Conservation (phyloP, 2,329 filamentous ascomycete genomes). For the Neodidymelliopsis sp. region DNA sequence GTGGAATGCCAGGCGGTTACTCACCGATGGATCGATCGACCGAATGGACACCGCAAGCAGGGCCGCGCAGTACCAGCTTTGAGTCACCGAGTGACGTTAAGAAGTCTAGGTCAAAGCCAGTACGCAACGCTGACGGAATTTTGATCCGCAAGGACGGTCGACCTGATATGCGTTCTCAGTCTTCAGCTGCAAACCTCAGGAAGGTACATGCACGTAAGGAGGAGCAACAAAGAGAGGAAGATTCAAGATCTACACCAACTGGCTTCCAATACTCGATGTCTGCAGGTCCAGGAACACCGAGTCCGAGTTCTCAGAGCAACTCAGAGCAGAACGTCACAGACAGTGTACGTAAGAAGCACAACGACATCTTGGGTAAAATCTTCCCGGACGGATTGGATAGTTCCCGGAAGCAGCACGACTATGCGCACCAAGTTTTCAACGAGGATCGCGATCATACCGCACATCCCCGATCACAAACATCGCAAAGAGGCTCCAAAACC, state of each 20-base stretch:
- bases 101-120: slow-evolving; percentile 59
- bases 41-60: slow-evolving; percentile 30
- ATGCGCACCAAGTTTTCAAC: slow-evolving; percentile 43
- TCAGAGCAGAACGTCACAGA: slow-evolving; percentile 20
- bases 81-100: slow-evolving; percentile 41
- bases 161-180: slow-evolving; percentile 61
- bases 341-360: slow-evolving; percentile 42
- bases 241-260: slow-evolving; percentile 36
- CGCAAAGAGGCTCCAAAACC: slow-evolving; percentile 10
- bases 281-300: slow-evolving; percentile 36
- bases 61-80: slow-evolving; percentile 6
- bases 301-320: slow-evolving; percentile 27
- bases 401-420: slow-evolving; percentile 42
- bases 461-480: slow-evolving; percentile 28
- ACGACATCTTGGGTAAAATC: slow-evolving; percentile 47
- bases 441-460: slow-evolving; percentile 37
- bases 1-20: slow-evolving; percentile 33
- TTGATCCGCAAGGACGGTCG: slow-evolving; percentile 60
- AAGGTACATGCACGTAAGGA: slow-evolving; percentile 61
- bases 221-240: slow-evolving; percentile 33
- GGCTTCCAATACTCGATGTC: slow-evolving; percentile 25
- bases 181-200: slow-evolving; percentile 59
- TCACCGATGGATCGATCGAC: slow-evolving; percentile 33
- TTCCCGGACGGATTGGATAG: slow-evolving; percentile 48
- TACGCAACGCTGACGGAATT: slow-evolving; percentile 58